These are phyloP conservation scores for Hylodesmum podocarpum DNA, from an alignment of 306 rosid species.

Conservation along the genomic window DNA sequence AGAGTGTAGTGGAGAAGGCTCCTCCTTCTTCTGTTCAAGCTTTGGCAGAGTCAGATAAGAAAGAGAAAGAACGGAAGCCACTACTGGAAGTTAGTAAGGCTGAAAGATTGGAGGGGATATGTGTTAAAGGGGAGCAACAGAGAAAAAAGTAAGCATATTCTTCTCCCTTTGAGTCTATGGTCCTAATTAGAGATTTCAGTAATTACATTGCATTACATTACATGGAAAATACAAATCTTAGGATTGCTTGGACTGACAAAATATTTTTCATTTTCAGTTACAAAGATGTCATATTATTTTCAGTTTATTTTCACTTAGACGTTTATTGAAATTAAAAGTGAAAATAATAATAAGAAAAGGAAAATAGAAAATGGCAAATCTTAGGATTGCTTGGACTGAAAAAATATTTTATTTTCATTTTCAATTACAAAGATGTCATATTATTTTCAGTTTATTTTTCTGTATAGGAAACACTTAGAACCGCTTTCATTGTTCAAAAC, in stretches of 20 bases:
- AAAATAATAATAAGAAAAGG: too few relatives aligned
- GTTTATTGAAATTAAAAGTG: too few relatives aligned
- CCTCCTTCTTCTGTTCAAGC: constrained; percentile 26
- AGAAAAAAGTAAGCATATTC: constrained; percentile 55
- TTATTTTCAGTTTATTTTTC: neutral
- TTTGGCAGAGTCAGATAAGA: constrained; percentile 44
- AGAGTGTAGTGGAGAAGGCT: constrained; percentile 35
- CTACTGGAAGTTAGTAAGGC: constrained; percentile 47
- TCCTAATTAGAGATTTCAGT: neutral
- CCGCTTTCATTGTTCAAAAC: neutral
- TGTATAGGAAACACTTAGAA: neutral
- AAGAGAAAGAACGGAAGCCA: constrained; percentile 62
- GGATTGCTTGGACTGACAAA: neutral
- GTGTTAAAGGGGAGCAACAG: constrained; percentile 48
- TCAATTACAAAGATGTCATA: neutral
- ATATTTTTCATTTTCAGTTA: neutral
- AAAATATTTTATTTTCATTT: neutral
- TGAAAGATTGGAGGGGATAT: constrained; percentile 38
- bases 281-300: neutral
- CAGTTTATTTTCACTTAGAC: too few relatives aligned
- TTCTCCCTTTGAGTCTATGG: neutral
- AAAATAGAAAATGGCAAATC: neutral
- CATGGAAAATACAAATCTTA: neutral
- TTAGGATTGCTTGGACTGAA: neutral
- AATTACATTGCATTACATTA: too few relatives aligned